phyloP scores from a whole-genome alignment of 805 yeast genomes.

The Saturnispora sekii region DNA sequence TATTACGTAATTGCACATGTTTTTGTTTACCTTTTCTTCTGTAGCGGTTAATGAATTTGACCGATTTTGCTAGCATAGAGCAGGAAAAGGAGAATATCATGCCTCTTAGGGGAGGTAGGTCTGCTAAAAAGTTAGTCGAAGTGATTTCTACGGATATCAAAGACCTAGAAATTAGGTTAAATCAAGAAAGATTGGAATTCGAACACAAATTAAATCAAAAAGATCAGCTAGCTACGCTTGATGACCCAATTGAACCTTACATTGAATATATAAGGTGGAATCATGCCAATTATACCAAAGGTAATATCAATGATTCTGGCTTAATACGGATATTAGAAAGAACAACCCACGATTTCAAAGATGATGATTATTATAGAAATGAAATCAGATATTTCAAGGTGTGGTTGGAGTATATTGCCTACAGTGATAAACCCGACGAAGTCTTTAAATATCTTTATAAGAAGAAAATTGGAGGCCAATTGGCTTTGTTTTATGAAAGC shows the following conservation, averaged over 20 bases:
- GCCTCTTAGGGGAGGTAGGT: constrained; percentile 59
- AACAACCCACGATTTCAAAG: constrained; percentile 61
- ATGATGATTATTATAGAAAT: constrained; percentile 58
- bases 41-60: constrained; percentile 6
- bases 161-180: constrained; percentile 9
- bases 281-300: constrained; percentile 52
- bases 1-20: neutral
- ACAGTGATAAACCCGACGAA: constrained; percentile 60
- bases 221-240: constrained; percentile 44
- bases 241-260: constrained; percentile 76
- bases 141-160: constrained; percentile 27
- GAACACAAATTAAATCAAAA: constrained; percentile 38
- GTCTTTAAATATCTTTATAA: constrained; percentile 62
- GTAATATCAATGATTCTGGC: constrained; percentile 51
- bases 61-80: constrained; percentile 34
- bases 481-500: constrained; percentile 70
- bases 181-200: constrained; percentile 32
- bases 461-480: constrained; percentile 56
- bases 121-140: constrained; percentile 47
- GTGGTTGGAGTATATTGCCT: constrained; percentile 72
- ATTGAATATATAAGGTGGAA: constrained; percentile 73
- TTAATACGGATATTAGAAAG: constrained; percentile 56
- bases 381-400: constrained; percentile 72
- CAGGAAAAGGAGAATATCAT: constrained; percentile 68
- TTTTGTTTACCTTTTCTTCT: neutral